These are phyloP conservation scores for Plasmodium sp. DNA, from an alignment of 169 alveolate species.

Conservation along the genomic window DNA sequence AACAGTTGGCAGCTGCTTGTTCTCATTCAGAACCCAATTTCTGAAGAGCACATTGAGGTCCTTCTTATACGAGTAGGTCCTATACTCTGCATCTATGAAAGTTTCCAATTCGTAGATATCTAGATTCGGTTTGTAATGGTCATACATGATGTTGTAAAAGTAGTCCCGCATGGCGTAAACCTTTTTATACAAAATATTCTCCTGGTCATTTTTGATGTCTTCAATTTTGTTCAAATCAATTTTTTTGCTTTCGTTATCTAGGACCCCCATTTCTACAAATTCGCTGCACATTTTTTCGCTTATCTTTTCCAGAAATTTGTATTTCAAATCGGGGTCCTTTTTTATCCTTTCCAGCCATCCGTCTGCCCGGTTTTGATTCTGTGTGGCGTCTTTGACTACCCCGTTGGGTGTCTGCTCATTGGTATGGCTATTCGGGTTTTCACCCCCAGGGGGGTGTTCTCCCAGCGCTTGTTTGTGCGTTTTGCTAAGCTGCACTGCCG, in stretches of 20 bases:
- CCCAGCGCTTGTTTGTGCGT: not conserved
- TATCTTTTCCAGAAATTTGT: conserved; percentile 33
- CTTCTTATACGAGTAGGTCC: conserved; percentile 49
- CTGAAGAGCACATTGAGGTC: conserved; percentile 46
- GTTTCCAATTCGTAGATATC: conserved; percentile 71
- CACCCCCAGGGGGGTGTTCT: not conserved
- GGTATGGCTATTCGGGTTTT: not conserved
- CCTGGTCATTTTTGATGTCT: conserved; percentile 70
- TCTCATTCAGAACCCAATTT: conserved; percentile 67
- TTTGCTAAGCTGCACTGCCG: not conserved
- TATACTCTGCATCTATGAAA: conserved; percentile 71
- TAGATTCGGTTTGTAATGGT: conserved; percentile 68
- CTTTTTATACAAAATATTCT: conserved; percentile 49
- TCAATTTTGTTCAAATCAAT: conserved; percentile 66
- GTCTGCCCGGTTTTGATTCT: not conserved
- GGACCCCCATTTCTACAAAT: conserved; percentile 20
- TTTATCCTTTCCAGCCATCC: conserved; percentile 32
- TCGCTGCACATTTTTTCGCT: conserved; percentile 61
- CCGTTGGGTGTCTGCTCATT: not conserved
- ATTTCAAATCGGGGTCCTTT: conserved; percentile 12
- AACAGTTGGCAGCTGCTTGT: conserved; percentile 47
- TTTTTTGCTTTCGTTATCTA: conserved; percentile 23
- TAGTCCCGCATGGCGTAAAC: conserved; percentile 75
- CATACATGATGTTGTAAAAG: conserved; percentile 52
- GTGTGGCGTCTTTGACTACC: not conserved